Percentiles rank a stretch among this genome's conserved stretches.
phyloP scores from a whole-genome alignment of 2,329 filamentous ascomycete genomes.

The Hansfordia pulvinata region DNA sequence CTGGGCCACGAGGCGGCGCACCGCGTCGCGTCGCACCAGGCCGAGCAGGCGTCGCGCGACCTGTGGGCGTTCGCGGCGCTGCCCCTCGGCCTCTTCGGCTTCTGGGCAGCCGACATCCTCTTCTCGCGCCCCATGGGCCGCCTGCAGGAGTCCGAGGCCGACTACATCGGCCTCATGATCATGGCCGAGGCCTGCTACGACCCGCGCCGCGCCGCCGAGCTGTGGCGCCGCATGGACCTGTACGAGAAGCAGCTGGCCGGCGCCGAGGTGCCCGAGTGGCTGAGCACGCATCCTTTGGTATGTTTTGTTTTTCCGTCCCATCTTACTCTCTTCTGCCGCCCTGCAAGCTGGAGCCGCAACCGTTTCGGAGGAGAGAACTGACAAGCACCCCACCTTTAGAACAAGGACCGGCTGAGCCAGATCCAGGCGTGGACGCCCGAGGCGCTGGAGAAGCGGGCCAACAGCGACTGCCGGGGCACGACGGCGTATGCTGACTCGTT shows the following conservation, averaged over 20 bases:
- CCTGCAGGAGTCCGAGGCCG: slow-evolving; percentile 63
- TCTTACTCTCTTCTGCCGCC: background rate
- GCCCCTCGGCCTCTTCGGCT: slow-evolving; percentile 28
- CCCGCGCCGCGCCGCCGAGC: slow-evolving; percentile 48
- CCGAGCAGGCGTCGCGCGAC: slow-evolving; percentile 44
- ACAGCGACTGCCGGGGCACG: slow-evolving; percentile 40
- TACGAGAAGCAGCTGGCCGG: slow-evolving; percentile 22
- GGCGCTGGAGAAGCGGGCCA: slow-evolving; percentile 36
- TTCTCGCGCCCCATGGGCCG: slow-evolving; percentile 55
- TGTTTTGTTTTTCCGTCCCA: slow-evolving; percentile 16
- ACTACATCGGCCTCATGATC: slow-evolving; percentile 71
- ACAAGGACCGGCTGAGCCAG: slow-evolving; percentile 48
- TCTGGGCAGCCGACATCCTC: slow-evolving; percentile 38
- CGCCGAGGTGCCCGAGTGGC: slow-evolving; percentile 55
- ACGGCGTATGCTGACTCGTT: slow-evolving; percentile 38
- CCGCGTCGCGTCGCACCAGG: slow-evolving; percentile 54
- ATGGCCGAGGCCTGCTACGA: slow-evolving; percentile 73
- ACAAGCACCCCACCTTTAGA: slow-evolving; percentile 20
- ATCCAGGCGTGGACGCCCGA: slow-evolving; percentile 49
- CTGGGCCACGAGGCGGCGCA: slow-evolving; percentile 73
- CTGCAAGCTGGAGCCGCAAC: background rate
- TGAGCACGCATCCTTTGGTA: slow-evolving; percentile 66
- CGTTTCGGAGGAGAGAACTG: no score
- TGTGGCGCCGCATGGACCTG: slow-evolving; percentile 61
- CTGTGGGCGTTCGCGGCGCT: slow-evolving; percentile 35